Conservation (phyloP, 2,329 filamentous ascomycete genomes). For the Lecanicillium sp. region DNA sequence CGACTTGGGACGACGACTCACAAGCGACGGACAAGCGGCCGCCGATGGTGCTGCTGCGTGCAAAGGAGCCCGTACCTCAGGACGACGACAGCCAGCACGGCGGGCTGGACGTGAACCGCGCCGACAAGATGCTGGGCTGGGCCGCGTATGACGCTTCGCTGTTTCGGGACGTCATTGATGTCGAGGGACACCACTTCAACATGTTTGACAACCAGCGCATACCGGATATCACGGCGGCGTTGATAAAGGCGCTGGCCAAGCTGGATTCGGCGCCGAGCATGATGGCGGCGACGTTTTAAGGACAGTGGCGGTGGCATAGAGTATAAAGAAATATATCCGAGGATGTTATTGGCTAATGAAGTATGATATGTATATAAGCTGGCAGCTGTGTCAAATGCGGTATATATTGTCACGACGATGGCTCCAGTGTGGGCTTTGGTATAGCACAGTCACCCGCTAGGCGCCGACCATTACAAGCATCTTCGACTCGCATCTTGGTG, state of each 20-base stretch:
- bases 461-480: no score
- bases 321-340: not conserved
- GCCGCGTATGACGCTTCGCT: slow-evolving; percentile 34
- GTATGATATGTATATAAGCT: no score
- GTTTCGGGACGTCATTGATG: slow-evolving; percentile 36
- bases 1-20: slow-evolving; percentile 24
- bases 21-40: slow-evolving; percentile 22
- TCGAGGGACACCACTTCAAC: slow-evolving; percentile 45
- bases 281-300: not conserved
- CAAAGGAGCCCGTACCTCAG: slow-evolving; percentile 30
- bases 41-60: slow-evolving; percentile 36
- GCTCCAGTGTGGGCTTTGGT: no score
- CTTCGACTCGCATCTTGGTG: no score
- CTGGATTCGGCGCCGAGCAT: slow-evolving; percentile 4
- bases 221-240: slow-evolving; percentile 17
- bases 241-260: slow-evolving; percentile 10
- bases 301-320: not conserved
- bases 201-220: slow-evolving; percentile 29
- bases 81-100: slow-evolving; percentile 17
- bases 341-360: not conserved
- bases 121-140: slow-evolving; percentile 40
- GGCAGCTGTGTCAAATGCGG: no score
- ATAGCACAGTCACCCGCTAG: no score
- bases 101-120: slow-evolving; percentile 36
- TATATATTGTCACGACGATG: no score